Evolutionary conservation across 371 early-diverging fungal species (phyloP), one percentile per base, ranked within the genome.

Genomic region (Mortierella sp.): DNA sequence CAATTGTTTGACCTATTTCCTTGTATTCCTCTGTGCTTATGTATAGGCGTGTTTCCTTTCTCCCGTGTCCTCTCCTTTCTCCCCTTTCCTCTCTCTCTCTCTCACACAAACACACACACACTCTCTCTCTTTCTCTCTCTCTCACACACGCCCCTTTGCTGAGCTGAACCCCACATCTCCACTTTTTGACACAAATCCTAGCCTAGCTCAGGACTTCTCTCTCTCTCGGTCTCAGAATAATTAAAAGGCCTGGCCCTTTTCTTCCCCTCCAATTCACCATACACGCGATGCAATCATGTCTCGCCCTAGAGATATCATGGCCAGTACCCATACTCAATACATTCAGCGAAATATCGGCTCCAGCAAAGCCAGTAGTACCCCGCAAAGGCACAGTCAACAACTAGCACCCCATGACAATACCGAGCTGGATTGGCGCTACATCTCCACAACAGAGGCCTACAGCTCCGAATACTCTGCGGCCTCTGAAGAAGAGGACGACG

Each of bases 401-500:
- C 0, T 47, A 16, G 32, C 51, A 37, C 52, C 32, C 37, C 47
- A 65, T 43, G 64, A 75, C 16, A 47, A 74, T 1, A 14, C 55
- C 24, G 81, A 75, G 14, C 70, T 81, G 12, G 70, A 81, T 52
- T 75, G 81, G 81, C 76, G 76, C 16, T 81, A 81, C 40, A 69
- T 75, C 24, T 75, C 81, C 24, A 24, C 75, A n/a, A 57, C 74
- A 16, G 75, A 79, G 14, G 37, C 74, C 14, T 68, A 72, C 24
- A 75, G 57, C 67, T 75, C 75, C 1, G 81, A 71, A 43, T 70
- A 61, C 52, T 66, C 69, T 3, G 67, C 74, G 0, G 59, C 68
- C 32, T 66, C 70, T 43, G 72, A 59, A 14, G 70, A 64, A 20
- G 76, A 72, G 10, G 68, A 68, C n/a, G 57, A 57, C 26, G 58